phyloP scores from a whole-genome alignment of 23 red algal species.

The Gracilariopsis chorda region DNA sequence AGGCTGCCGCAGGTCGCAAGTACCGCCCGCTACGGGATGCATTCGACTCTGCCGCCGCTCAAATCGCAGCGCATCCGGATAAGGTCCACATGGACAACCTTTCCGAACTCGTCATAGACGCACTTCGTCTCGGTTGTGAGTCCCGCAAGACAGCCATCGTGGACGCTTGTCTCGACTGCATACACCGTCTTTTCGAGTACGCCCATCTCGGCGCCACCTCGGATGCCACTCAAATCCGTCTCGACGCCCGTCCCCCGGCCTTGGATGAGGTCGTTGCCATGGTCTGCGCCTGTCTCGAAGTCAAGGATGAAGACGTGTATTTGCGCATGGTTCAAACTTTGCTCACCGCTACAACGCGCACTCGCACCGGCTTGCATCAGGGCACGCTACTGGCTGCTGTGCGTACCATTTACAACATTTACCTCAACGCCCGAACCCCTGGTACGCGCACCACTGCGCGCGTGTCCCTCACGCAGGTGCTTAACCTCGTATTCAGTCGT shows the following conservation, averaged over 20 bases:
- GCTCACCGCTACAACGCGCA: conserved; percentile 74
- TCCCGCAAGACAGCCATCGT: conserved; percentile 61
- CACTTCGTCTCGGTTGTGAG: conserved; percentile 41
- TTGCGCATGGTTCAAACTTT: conserved; percentile 92
- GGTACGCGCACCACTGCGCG: conserved; percentile 85
- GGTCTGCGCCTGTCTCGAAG: conserved; percentile 86
- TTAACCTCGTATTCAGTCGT: conserved; percentile 77
- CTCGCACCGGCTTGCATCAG: conserved; percentile 74
- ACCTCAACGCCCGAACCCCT: conserved; percentile 62
- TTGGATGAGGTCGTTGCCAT: conserved; percentile 76
- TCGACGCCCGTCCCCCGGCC: conserved; percentile 16
- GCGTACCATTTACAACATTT: conserved; percentile 94
- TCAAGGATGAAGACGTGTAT: conserved; percentile 87
- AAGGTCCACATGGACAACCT: background rate
- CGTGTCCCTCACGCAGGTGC: conserved; percentile 75
- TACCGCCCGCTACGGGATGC: conserved; percentile 57
- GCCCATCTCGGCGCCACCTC: conserved; percentile 57
- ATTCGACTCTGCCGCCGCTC: conserved; percentile 34
- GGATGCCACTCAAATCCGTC: conserved; percentile 24
- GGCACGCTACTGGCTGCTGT: conserved; percentile 76
- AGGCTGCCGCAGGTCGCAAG: conserved; percentile 54
- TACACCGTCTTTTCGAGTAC: conserved; percentile 84
- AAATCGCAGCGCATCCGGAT: conserved; percentile 23
- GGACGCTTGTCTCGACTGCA: conserved; percentile 78
- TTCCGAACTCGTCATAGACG: conserved; percentile 43